These are phyloP conservation scores for Flaveria linearis DNA, from an alignment of 129 eudicot species.

Conservation along the genomic window DNA sequence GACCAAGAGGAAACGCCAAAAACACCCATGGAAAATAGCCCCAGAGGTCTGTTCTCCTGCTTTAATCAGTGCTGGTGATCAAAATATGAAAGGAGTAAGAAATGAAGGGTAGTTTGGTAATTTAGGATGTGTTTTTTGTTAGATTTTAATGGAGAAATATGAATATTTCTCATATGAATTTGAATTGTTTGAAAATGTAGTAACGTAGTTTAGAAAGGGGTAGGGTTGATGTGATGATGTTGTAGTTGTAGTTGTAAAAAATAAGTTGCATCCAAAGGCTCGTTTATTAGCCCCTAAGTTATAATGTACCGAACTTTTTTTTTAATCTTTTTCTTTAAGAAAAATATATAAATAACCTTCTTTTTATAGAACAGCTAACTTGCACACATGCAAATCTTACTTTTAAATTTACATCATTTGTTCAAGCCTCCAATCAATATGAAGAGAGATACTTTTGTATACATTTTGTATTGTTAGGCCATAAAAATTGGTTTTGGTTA, in stretches of 20 bases:
- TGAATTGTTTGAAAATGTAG: neutral
- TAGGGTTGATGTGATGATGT: slow-evolving; percentile 41
- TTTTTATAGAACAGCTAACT: no score
- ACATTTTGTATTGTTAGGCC: no score
- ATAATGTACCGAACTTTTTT: no score
- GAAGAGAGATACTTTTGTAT: no score
- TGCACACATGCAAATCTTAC: no score
- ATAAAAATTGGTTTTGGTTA: no score
- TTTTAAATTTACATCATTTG: no score
- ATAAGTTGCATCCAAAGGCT: slow-evolving; percentile 66
- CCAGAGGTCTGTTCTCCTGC: slow-evolving; percentile 60
- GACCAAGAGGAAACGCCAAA: slow-evolving; percentile 52
- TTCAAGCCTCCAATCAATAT: no score
- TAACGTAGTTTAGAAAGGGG: slow-evolving; percentile 5
- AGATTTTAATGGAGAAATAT: slow-evolving; percentile 23
- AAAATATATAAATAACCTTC: no score
- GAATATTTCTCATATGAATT: neutral
- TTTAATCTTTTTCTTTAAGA: no score
- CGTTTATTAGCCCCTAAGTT: slow-evolving; percentile 15
- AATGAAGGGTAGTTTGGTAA: neutral
- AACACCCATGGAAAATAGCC: slow-evolving; percentile 45
- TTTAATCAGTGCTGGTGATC: slow-evolving; percentile 52
- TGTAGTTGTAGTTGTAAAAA: slow-evolving; percentile 36
- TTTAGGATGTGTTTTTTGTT: neutral
- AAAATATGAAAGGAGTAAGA: neutral